Base-by-base conservation (phyloP, 129 eudicot genomes). In the Flaveria ramosissima region DNA sequence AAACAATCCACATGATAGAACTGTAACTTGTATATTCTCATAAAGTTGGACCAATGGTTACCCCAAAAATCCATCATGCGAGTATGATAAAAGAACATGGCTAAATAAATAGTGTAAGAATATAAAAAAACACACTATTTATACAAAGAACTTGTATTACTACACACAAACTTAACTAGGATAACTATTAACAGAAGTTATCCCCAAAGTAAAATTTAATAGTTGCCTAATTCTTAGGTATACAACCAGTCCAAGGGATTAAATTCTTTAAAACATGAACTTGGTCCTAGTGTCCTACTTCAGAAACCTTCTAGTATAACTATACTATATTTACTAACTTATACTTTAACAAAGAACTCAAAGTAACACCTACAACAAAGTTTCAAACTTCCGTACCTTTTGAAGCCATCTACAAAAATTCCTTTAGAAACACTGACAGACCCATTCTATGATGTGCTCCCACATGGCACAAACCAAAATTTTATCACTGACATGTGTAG, bases 1-100 rank as follows among this genome's bases (percentile, higher is more conserved):
- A 20, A 75, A 21, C 69, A 63, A 13, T 46, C 11, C 45, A 63
- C 21, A 80, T 16, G 64, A 57, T 42, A 26, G 45, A 62, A 55
- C 17, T 6, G 57, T 21, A 20, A 21, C 36, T 9, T 59, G 65
- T 59, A 59, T 59, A 21, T 59, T 57, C 36, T 11, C 65, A 23
- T 21, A 59, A 59, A 59, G 0, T 59, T 21, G 16, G 3, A 3
- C 27, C 65, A 23, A 23, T 20, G 65, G 36, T 59, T 21, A 57
- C 32, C 21, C 14, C 64, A 57, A 26, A 57, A 57, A 57, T 21
- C 30, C 30, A 57, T 57, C 63, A 57, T 20, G 30, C 27, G 32
- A 7, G 15, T 57, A 57, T 23, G 32, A 9, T 57, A 57, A 61
- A 57, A 30, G 20, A 62, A 30, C 41, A 62, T 10, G 68, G 2